A percentile compares a stretch with the other conserved stretches of the same genome.
Conservation (phyloP, 2,329 filamentous ascomycete species). For the Leptosphaerulina australis region DNA sequence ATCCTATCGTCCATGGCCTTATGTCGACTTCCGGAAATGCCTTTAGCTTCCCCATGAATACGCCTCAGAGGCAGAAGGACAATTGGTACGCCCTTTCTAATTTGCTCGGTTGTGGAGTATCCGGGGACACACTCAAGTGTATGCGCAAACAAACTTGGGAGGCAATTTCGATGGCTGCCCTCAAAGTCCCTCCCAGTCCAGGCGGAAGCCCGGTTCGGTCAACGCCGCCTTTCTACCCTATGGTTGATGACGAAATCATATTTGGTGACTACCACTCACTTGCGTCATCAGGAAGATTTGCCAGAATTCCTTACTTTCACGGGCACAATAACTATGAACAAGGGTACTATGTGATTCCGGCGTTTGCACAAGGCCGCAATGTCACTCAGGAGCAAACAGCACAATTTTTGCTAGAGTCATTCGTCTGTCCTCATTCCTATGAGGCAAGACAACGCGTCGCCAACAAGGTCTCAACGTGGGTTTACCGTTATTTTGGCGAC, state of each 20-base stretch:
- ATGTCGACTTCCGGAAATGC: slow-evolving; percentile 47
- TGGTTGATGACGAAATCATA: slow-evolving; percentile 27
- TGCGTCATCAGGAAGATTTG: slow-evolving; percentile 18
- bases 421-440: slow-evolving; percentile 23
- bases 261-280: slow-evolving; percentile 30
- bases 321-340: slow-evolving; percentile 30
- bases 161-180: slow-evolving; percentile 15
- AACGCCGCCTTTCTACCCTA: slow-evolving; percentile 25
- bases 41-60: slow-evolving; percentile 28
- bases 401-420: slow-evolving; percentile 24
- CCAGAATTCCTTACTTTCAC: slow-evolving; percentile 25
- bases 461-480: slow-evolving; percentile 23
- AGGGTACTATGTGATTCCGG: slow-evolving; percentile 29
- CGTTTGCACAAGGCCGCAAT: slow-evolving; percentile 26
- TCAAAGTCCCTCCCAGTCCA: slow-evolving; percentile 24
- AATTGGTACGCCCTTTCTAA: slow-evolving; percentile 27
- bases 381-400: slow-evolving; percentile 21
- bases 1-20: slow-evolving; percentile 56
- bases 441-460: slow-evolving; percentile 17
- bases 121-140: slow-evolving; percentile 21
- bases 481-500: slow-evolving; percentile 30
- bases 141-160: slow-evolving; percentile 25
- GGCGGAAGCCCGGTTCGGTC: slow-evolving; percentile 26
- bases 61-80: slow-evolving; percentile 15
- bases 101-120: slow-evolving; percentile 22